Percentiles rank a stretch among this genome's conserved stretches.
These are phyloP conservation scores for Tetracladium maxilliforme DNA, from an alignment of 2,329 filamentous ascomycete genomes.

Conservation along the genomic window DNA sequence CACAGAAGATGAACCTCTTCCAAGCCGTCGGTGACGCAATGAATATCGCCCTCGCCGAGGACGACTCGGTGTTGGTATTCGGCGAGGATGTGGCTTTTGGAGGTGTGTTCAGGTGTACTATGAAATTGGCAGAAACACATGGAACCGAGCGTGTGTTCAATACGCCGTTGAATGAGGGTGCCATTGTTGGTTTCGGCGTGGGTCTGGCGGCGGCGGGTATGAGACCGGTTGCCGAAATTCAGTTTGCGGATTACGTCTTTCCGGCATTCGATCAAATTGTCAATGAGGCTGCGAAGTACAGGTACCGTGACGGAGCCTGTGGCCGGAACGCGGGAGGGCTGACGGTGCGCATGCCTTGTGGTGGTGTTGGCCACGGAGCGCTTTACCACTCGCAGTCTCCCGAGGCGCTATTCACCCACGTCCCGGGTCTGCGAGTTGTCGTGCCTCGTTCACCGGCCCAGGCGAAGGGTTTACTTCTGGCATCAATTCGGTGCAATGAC, in stretches of 20 bases:
- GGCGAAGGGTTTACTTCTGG: constrained; percentile 54
- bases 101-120: constrained; percentile 88
- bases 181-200: constrained; percentile 86
- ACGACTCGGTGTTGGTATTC: constrained; percentile 81
- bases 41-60: constrained; percentile 63
- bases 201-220: constrained; percentile 83
- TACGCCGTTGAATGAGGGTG: constrained; percentile 86
- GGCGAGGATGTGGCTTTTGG: constrained; percentile 96
- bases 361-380: constrained; percentile 58
- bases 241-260: constrained; percentile 68
- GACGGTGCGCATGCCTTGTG: constrained; percentile 58
- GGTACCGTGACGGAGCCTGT: constrained; percentile 48
- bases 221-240: constrained; percentile 80
- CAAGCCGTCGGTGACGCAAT: constrained; percentile 88
- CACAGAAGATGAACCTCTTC: constrained; percentile 84
- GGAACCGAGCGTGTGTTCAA: constrained; percentile 89
- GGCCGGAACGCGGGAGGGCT: constrained; percentile 45
- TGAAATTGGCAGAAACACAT: constrained; percentile 78
- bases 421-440: constrained; percentile 55
- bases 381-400: constrained; percentile 63
- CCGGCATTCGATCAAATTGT: constrained; percentile 68
- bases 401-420: constrained; percentile 55
- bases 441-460: constrained; percentile 57
- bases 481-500: constrained; percentile 47
- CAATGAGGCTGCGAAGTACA: constrained; percentile 60